Base-by-base conservation (phyloP, 2,329 filamentous ascomycete genomes). In the Aspergillus chevalieri region DNA sequence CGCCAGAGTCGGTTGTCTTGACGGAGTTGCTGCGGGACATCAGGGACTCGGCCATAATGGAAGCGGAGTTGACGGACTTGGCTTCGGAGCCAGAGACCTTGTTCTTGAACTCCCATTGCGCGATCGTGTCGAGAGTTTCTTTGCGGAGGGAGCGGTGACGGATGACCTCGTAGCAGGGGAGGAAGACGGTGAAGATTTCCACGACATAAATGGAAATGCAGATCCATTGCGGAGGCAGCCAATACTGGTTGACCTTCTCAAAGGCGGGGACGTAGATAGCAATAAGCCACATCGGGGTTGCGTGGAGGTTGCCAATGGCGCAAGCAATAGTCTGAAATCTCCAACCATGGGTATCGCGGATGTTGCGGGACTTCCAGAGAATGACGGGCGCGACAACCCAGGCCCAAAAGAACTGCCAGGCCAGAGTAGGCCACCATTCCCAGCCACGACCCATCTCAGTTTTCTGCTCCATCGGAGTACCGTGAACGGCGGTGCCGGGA, bases 271-370 rank as follows among this genome's bases (percentile, higher is more conserved):
- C 68, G 48, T 80, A 83, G 21, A 83, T 66, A 33, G 69, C 72
- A 38, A 69, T 67, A 34, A 87, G 75, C 83, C 83, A 87, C 70
- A 87, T 76, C 0, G 84, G 84, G 7, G 82, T 80, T 19, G 82
- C 83, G 48, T 79, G 82, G 17, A 87, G 74, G 49, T 69, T 71
- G 39, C 72, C 68, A 47, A 78, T 49, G 46, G 75, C 68, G 47
- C 74, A 74, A 36, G 74, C 62, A 38, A 82, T 78, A 28, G 83
- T 86, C 62, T 86, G 83, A 5, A 78, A 60, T 9, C 82, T 74
- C 84, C 84, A 87, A 49, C 82, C 79, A 57, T 85, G 81, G 6
- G 82, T 83, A 59, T 87, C 84, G 26, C 74, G 74, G 56, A 87
- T 80, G 19, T 74, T 69, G 6, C 82, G 76, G 34, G 83, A 78